Conservation (phyloP, 2,329 filamentous ascomycete genomes). For the Xylariaceae sp. region DNA sequence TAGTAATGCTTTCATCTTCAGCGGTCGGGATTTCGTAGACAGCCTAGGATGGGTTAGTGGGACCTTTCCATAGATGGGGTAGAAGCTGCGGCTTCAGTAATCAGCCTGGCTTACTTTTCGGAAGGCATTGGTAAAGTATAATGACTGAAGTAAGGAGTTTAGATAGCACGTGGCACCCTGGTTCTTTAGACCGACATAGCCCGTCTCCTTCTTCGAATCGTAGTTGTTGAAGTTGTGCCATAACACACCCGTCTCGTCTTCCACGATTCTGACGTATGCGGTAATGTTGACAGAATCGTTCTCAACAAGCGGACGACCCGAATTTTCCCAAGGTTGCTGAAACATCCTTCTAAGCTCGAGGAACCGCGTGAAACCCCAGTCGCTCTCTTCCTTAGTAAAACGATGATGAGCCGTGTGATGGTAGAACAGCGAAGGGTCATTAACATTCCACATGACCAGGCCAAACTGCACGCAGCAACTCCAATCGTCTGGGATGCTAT, state of each 20-base stretch:
- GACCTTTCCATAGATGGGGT: neutral
- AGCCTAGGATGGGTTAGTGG: conserved; percentile 57
- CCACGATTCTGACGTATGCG: conserved; percentile 78
- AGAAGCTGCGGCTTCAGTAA: neutral
- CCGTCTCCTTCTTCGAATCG: conserved; percentile 98
- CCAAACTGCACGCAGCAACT: conserved; percentile 96
- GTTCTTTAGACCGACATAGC: conserved; percentile 94
- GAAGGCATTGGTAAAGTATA: conserved; percentile 91
- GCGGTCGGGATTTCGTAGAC: conserved; percentile 97
- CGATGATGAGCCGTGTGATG: conserved; percentile 90
- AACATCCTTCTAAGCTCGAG: conserved; percentile 87
- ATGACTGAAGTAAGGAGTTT: conserved; percentile 80
- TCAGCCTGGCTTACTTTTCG: conserved; percentile 66
- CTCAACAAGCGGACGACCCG: conserved; percentile 72
- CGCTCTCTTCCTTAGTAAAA: conserved; percentile 93
- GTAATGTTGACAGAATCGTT: conserved; percentile 78
- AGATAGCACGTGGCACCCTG: conserved; percentile 92
- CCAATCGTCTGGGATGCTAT: conserved; percentile 84
- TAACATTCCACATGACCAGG: conserved; percentile 90
- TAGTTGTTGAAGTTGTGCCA: conserved; percentile 95
- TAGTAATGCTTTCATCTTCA: conserved; percentile 75
- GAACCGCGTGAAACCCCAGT: conserved; percentile 99
- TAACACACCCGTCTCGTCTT: conserved; percentile 84
- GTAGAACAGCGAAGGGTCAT: conserved; percentile 82
- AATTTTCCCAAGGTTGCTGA: conserved; percentile 72